Conservation (phyloP, 768 basidiomycete genomes). For the Epithele typhae region DNA sequence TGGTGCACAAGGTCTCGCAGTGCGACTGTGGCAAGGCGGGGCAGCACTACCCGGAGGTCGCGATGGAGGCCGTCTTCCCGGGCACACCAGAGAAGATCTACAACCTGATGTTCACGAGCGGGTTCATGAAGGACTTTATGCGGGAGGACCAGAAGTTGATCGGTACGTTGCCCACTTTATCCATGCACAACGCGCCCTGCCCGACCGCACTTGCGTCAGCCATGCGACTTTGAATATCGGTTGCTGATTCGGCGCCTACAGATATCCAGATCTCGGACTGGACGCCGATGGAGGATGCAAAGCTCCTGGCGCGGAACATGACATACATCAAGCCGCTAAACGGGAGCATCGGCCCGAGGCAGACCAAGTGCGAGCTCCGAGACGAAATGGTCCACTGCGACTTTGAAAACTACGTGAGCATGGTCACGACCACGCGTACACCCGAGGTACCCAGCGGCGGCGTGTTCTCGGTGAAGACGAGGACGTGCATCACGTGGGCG, state of each 20-base stretch:
- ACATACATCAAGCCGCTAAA: constrained; percentile 94
- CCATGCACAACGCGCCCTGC: background rate
- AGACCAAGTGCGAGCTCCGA: constrained; percentile 91
- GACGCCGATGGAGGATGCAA: constrained; percentile 64
- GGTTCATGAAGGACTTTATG: constrained; percentile 94
- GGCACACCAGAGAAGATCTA: constrained; percentile 94
- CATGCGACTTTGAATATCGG: too few relatives aligned
- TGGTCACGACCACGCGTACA: constrained; percentile 85
- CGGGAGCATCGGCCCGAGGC: constrained; percentile 86
- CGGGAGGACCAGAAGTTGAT: constrained; percentile 79
- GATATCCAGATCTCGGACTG: constrained; percentile 97
- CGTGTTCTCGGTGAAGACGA: constrained; percentile 90
- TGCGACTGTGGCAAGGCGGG: constrained; percentile 73
- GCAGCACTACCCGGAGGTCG: constrained; percentile 65
- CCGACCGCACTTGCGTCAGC: background rate
- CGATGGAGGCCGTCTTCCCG: constrained; percentile 76
- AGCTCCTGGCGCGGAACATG: constrained; percentile 81
- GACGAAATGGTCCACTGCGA: constrained; percentile 82
- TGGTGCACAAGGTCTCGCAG: constrained; percentile 40
- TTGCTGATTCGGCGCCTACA: too few relatives aligned
- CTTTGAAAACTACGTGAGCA: constrained; percentile 77
- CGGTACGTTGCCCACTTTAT: constrained; percentile 47
- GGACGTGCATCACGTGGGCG: constrained; percentile 95
- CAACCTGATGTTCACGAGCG: constrained; percentile 94
- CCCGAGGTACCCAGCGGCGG: constrained; percentile 95